A percentile compares a stretch with the other conserved stretches of the same genome.
These are phyloP conservation scores for Scopulariopsis brevicaulis DNA, from an alignment of 2,329 filamentous ascomycete species.

Conservation along the genomic window DNA sequence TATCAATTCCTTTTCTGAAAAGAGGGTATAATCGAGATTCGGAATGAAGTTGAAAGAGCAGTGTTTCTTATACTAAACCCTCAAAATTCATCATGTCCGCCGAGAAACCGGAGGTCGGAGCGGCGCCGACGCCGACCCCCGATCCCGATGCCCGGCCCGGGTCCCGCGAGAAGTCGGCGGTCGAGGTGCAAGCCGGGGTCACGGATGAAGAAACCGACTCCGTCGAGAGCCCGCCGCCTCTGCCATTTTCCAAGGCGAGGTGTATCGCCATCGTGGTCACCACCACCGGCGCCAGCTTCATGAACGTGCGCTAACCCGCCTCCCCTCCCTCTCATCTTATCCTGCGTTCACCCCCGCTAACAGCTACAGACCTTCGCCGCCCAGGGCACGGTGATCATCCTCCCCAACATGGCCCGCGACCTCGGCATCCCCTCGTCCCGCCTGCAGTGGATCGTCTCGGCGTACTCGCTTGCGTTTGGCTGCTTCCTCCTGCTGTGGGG, in stretches of 20 bases:
- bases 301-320: conserved; percentile 29
- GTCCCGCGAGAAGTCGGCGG: neutral
- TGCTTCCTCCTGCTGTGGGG: conserved; percentile 60
- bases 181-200: neutral
- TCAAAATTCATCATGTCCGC: neutral
- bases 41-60: neutral
- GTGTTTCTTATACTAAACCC: neutral
- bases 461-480: conserved; percentile 54
- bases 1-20: neutral
- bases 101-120: neutral
- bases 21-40: neutral
- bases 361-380: conserved; percentile 36
- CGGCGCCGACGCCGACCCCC: neutral
- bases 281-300: conserved; percentile 41
- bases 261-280: conserved; percentile 43
- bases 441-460: conserved; percentile 56
- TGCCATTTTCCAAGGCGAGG: conserved; percentile 34
- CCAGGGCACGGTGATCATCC: conserved; percentile 49
- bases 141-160: neutral
- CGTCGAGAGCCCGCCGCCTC: neutral
- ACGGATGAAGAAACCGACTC: neutral
- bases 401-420: conserved; percentile 47
- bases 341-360: neutral
- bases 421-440: conserved; percentile 45
- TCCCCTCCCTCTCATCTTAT: neutral